phyloP scores from a whole-genome alignment of 2,329 filamentous ascomycete genomes.

The Eurotiales sp. region DNA sequence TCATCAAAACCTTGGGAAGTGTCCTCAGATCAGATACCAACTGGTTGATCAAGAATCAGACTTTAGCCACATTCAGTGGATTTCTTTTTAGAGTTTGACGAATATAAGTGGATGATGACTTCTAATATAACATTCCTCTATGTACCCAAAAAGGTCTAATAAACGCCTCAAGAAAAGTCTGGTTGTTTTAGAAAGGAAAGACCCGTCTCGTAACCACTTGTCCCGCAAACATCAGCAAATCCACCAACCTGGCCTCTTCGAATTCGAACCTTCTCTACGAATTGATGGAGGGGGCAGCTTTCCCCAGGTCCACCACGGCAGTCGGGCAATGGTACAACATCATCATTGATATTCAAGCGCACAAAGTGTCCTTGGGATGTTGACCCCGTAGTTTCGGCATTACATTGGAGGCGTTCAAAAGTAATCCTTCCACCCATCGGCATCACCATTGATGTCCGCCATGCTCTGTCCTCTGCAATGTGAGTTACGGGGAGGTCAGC shows the following conservation, averaged over 20 bases:
- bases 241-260: conserved; percentile 43
- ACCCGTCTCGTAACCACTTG: conserved; percentile 37
- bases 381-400: conserved; percentile 15
- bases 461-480: conserved; percentile 43
- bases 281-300: conserved; percentile 47
- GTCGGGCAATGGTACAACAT: conserved; percentile 47
- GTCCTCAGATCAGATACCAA: too few relatives aligned
- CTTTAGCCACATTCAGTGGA: too few relatives aligned
- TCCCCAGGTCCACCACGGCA: conserved; percentile 46
- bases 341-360: conserved; percentile 57
- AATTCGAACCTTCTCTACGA: conserved; percentile 37
- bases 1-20: too few relatives aligned
- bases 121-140: too few relatives aligned
- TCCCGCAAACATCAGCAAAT: conserved; percentile 48
- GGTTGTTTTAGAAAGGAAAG: conserved; percentile 52
- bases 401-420: conserved; percentile 52
- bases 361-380: conserved; percentile 37
- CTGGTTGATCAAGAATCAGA: too few relatives aligned
- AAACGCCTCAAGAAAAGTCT: too few relatives aligned
- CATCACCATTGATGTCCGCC: conserved; percentile 54
- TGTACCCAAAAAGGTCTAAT: too few relatives aligned
- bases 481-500: conserved; percentile 46
- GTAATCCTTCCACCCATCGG: conserved; percentile 57
- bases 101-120: too few relatives aligned
- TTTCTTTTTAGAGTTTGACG: too few relatives aligned